Base-by-base conservation (phyloP, 139 green algal genomes). In the Desmodesmus armatus region DNA sequence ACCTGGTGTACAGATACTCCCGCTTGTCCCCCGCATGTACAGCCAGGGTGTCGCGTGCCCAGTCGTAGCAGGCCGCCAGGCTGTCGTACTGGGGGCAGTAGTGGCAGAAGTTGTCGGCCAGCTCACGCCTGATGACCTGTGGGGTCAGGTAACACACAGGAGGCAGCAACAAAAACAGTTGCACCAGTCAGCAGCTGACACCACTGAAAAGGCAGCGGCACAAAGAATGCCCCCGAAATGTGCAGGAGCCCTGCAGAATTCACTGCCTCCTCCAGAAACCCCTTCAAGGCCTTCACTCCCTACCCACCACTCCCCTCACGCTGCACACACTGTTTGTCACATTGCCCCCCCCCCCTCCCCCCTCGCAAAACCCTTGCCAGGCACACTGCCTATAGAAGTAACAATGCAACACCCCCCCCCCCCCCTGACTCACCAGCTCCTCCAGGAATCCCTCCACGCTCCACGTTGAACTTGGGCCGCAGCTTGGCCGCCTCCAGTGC, bases 21-120 rank as follows among this genome's bases (percentile, higher is more conserved):
- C 95, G 87, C 84, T 95, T 95, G 90, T 98, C 97, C 0, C 13
- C 37, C 0, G 76, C 49, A 89, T 99, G 97, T 77, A 87, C 78
- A 0, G 91, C 27, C 35, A 99, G 88, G 19, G 90, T 93, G 27
- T 98, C 91, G 27, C 80, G 62, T 3, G 96, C 97, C 97, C 97
- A 99, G 71, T 92, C 91, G 3, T 91, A 89, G 23, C 93, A 94
- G 23, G 92, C 90, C 35, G 93, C 86, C 1, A 99, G 73, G 21
- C 74, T 90, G 89, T 99, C 97, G 80, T 99, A 99, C 53, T 88
- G 79, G 39, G 73, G 73, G 62, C 83, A 88, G 72, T 89, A 70
- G 80, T 93, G 89, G 89, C 94, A 98, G 88, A 94, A 99, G 93
- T 99, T 99, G 93, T 99, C 97, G 0, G 91, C 79, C 65, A 99